Base-by-base conservation (phyloP, 805 yeast species). In the Kregervanrija delftensis region DNA sequence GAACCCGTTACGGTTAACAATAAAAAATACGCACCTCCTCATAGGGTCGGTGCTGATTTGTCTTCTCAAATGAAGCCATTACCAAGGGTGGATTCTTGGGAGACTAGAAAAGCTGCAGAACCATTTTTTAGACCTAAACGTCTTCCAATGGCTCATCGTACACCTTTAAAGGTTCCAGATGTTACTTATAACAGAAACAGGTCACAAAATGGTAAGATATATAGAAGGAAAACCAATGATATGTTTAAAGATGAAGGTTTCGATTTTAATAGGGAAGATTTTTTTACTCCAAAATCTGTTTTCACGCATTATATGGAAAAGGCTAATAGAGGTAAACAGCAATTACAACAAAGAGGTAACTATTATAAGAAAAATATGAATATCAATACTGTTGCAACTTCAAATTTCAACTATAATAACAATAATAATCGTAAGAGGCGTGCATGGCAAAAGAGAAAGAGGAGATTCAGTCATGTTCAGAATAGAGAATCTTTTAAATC, bases 221-320 rank as follows among this genome's bases (percentile, higher is more conserved):
- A 46, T 41, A 30, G 40, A 6, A 22, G 28, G 6, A 50, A 46
- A 40, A 40, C 41, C 28, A 39, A 54, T 36, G 57, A 61, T 39
- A 45, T 33, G 12, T 41, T 40, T 11, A 32, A 48, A 4, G 58
- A 53, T 36, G 57, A 51, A 11, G 37, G 50, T 5, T 52, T 57
- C 54, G 54, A 50, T 13, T 81, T 75, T 54, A 77, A 77, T 52
- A 71, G 91, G 42, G 83, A 80, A 53, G 91, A 85, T 57, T 81
- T 74, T 53, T 85, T 83, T 59, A 85, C 93, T 3, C 93, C 93
- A 3, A 84, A 83, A 44, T 78, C 89, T 22, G 83, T 80, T 5
- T 76, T 79, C 55, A 77, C 76, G 46, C 83, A 80, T 51, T 83
- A 81, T 59, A 76, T 83, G 83, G 87, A 79, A 50, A 79, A 81